Evolutionary conservation across 768 basidiomycete genomes (phyloP), one percentile per base, ranked within the genome.

Genomic region (Russula virescens): DNA sequence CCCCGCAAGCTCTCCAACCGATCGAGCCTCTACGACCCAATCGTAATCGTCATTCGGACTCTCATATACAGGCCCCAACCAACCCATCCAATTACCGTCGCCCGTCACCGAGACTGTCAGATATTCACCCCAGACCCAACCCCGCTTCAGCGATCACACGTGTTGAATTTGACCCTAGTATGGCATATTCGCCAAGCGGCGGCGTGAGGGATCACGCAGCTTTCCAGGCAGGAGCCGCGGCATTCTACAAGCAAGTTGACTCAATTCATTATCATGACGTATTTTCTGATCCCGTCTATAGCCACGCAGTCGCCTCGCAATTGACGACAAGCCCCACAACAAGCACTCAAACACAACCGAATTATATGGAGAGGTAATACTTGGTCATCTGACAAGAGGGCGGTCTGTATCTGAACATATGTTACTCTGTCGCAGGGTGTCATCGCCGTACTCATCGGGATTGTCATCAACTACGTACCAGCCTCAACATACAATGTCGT

Each of bases 231-330:
- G 23, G 69, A 48, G 64, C 80, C 1, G 65, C 76, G 18, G 75
- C 81, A 3, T 78, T 88, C 34, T 89, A 88, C 75, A 84, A 81
- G 87, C 83, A 67, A 53, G 79, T 66, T 1, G 26, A 38, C 26
- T 23, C n/a, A 34, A 45, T 14, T 54, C 25, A 8, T 25, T 59
- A 11, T 26, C 40, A 34, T 25, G 19, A 28, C 11, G 23, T 58
- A 35, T 42, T 34, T 34, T 28, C 52, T 67, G 25, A 66, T 19
- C 28, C n/a, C 54, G 11, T 53, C 25, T 58, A 35, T 66, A 84
- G 84, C 67, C 78, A 81, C 55, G 78, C 83, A 40, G 81, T 86
- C 23, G 81, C 83, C 56, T 76, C 81, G 2, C 77, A 82, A 53
- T 59, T 82, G 21, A 28, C 52, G 43, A 42, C 60, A 14, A 67